Evolutionary conservation across 257 asterid genomes (phyloP).

Genomic region (Solanum sitiens): DNA sequence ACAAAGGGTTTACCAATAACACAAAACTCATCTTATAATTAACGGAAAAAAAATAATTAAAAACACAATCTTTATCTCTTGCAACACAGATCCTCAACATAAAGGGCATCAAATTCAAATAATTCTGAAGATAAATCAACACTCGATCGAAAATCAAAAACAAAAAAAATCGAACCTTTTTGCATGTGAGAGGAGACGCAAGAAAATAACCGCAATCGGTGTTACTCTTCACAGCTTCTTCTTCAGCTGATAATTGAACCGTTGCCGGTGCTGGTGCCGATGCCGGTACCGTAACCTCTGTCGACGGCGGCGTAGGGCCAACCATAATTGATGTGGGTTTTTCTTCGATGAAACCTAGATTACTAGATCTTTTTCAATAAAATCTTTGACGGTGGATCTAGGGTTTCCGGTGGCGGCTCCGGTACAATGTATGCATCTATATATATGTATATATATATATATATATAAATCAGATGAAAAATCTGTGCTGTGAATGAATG

Average conservation of each 20-base stretch:
- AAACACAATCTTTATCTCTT: not conserved
- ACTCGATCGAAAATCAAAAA: not conserved
- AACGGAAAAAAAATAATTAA: not conserved
- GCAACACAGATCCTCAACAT: not conserved
- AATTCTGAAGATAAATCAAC: not conserved
- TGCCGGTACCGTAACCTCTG: not conserved
- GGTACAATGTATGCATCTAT: not conserved
- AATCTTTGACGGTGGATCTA: not conserved
- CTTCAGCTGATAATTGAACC: conserved; percentile 23
- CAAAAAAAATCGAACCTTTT: conserved; percentile 21
- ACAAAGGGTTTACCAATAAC: not conserved
- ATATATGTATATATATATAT: not conserved
- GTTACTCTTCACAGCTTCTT: conserved; percentile 39
- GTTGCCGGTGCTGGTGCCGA: not conserved
- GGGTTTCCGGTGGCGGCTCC: not conserved
- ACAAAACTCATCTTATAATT: not conserved
- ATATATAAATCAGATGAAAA: not conserved
- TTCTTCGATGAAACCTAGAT: not conserved
- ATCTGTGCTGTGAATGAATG: not conserved
- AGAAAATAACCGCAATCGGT: conserved; percentile 69
- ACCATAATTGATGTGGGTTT: not conserved
- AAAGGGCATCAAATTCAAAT: not conserved
- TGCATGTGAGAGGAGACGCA: conserved; percentile 61
- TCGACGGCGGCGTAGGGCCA: not conserved
- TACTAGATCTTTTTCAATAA: not conserved